Evolutionary conservation across 768 basidiomycete species (phyloP).

Genomic region (Russula brevipes): DNA sequence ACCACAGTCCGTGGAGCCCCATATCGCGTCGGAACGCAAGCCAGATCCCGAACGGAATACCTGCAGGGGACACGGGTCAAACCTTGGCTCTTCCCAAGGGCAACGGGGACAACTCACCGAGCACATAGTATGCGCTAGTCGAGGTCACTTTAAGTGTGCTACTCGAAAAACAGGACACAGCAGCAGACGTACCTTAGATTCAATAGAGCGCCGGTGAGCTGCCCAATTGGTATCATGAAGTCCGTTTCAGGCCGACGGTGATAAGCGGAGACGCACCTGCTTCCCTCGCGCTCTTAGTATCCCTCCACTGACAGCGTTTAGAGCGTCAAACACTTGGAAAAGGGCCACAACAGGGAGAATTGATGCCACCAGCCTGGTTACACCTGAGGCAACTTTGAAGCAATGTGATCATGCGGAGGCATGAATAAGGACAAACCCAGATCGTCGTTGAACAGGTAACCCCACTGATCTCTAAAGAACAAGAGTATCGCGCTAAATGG

Average conservation of each 20-base stretch:
- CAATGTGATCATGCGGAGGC: not conserved
- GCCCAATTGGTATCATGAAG: conserved; percentile 2
- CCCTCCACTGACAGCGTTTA: conserved; percentile 61
- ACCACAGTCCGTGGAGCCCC: conserved; percentile 75
- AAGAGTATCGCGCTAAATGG: conserved; percentile 38
- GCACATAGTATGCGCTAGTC: conserved; percentile 65
- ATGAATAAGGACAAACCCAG: conserved; percentile 29
- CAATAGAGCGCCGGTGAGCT: conserved; percentile 71
- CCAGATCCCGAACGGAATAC: conserved; percentile 78
- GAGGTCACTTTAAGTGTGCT: conserved; percentile 11
- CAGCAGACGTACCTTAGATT: conserved; percentile 56
- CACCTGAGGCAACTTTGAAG: conserved; percentile 25
- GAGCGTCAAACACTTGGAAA: conserved; percentile 84
- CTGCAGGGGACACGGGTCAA: conserved; percentile 29
- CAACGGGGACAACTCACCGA: conserved; percentile 41
- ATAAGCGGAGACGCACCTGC: conserved; percentile 40
- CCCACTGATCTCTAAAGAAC: conserved; percentile 47
- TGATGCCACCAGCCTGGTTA: conserved; percentile 46
- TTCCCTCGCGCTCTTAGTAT: conserved; percentile 81
- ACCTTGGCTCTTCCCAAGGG: not conserved
- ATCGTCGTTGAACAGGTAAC: conserved; percentile 56
- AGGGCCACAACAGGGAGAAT: conserved; percentile 62
- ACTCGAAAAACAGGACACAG: conserved; percentile 9
- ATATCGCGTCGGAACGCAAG: conserved; percentile 59
- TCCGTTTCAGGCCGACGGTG: not conserved